phyloP scores from a whole-genome alignment of 2,329 filamentous ascomycete species.

The Penicillium corylophilum region DNA sequence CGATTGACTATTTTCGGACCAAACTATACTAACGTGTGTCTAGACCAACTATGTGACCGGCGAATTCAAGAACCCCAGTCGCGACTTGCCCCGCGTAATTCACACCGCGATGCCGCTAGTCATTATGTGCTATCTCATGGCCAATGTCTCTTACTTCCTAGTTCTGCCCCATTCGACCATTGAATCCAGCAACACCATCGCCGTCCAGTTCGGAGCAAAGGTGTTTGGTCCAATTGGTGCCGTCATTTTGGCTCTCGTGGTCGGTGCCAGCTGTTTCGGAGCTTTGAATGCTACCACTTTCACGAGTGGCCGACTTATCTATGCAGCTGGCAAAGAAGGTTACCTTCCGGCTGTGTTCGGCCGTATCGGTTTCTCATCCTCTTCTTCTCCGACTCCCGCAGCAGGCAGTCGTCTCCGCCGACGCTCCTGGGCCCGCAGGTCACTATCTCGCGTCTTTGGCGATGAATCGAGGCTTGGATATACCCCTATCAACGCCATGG shows the following conservation, averaged over 20 bases:
- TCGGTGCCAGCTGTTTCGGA: slow-evolving; percentile 89
- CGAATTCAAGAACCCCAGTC: slow-evolving; percentile 87
- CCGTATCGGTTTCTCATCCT: slow-evolving; percentile 67
- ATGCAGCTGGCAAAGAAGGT: slow-evolving; percentile 91
- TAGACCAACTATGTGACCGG: slow-evolving; percentile 94
- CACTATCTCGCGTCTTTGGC: slow-evolving; percentile 63
- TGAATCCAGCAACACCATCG: slow-evolving; percentile 90
- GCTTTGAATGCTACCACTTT: slow-evolving; percentile 93
- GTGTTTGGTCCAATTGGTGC: slow-evolving; percentile 85
- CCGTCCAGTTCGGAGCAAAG: slow-evolving; percentile 84
- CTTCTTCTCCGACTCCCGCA: slow-evolving; percentile 22
- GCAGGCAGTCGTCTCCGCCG: slow-evolving; percentile 39
- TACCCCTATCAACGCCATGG: slow-evolving; percentile 89
- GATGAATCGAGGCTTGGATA: slow-evolving; percentile 81
- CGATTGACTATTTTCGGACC: neutral
- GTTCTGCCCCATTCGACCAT: slow-evolving; percentile 79
- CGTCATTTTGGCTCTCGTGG: slow-evolving; percentile 81
- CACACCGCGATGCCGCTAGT: slow-evolving; percentile 96
- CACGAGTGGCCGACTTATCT: slow-evolving; percentile 86
- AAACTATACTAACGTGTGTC: slow-evolving; percentile 6
- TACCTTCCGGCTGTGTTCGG: slow-evolving; percentile 85
- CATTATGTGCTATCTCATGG: slow-evolving; percentile 83
- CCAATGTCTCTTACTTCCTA: slow-evolving; percentile 91
- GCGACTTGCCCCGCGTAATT: slow-evolving; percentile 90
- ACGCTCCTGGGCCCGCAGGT: slow-evolving; percentile 58